Conservation (phyloP, 441 rosid species). For the Gossypium gossypioides region DNA sequence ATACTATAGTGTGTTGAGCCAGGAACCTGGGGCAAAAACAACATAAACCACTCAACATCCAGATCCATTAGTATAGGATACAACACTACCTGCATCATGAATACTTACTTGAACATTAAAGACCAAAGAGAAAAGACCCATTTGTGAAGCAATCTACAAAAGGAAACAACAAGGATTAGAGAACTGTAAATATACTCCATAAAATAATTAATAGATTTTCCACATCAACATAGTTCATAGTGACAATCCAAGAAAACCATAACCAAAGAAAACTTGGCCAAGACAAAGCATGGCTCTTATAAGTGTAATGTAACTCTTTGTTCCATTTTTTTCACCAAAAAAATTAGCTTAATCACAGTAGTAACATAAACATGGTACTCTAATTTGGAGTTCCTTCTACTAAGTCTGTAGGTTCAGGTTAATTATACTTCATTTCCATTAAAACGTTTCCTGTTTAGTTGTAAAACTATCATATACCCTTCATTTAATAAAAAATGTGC, state of each 20-base stretch:
- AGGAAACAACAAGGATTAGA: constrained; percentile 2
- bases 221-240: background rate
- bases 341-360: background rate
- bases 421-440: background rate
- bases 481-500: background rate
- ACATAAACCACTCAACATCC: constrained; percentile 14
- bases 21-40: constrained; percentile 56
- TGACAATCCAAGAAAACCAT: constrained; percentile 4
- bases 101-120: constrained; percentile 89
- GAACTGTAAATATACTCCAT: background rate
- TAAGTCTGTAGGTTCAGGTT: background rate
- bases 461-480: background rate
- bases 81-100: constrained; percentile 12
- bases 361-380: background rate
- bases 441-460: background rate
- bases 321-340: background rate
- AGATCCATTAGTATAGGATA: constrained; percentile 2
- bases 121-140: constrained; percentile 75
- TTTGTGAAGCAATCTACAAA: constrained; percentile 82
- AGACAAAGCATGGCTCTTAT: background rate
- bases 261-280: constrained; percentile 6
- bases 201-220: background rate
- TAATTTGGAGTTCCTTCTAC: background rate
- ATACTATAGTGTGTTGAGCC: constrained; percentile 94
- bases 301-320: background rate